Base-by-base conservation (phyloP, 208 protist species). In the Phytomonas francai region DNA sequence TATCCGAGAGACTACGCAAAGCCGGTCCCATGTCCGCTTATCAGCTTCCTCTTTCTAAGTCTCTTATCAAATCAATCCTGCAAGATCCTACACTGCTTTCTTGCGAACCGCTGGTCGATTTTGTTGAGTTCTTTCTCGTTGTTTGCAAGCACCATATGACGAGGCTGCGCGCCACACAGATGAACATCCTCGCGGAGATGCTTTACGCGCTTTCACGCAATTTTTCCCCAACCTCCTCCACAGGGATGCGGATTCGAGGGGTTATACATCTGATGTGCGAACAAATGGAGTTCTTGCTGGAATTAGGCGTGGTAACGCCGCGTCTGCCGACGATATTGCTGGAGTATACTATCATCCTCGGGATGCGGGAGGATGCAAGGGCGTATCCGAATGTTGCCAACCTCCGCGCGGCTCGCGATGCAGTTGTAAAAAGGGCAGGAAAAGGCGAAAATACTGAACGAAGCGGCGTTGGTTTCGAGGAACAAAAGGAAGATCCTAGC, bases 261-360 rank as follows among this genome's bases (percentile, higher is more conserved):
- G 65, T 70, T 27, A 39, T 91, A 22, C 76, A 89, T 49, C 58
- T 74, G 5, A 71, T 93, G 32, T 83, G 79, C 25, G 56, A 29
- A 0, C 88, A 89, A n/a, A 28, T 88, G 54, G 70, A 79, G 51
- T 78, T 69, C 1, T 74, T 93, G 57, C 58, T 91, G 66, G 70
- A 75, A 45, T 25, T 76, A 25, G 66, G 79, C n/a, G 62, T 91
- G 5, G 60, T 79, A 3, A 60, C 71, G 0, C 57, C 54, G 8
- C 63, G 59, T 33, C 33, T 74, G 11, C 68, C 74, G 14, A 80
- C 77, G 4, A 71, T 74, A 22, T 49, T 93, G 29, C 72, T 93
- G 51, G 84, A 93, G 68, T 60, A 75, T 59, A 88, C 80, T n/a
- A 63, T 93, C 33, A 71, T 93, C 62, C 74, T 93, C 27, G 79